These are phyloP conservation scores for Calonectria hongkongensis DNA, from an alignment of 2,329 filamentous ascomycete genomes.

Conservation along the genomic window DNA sequence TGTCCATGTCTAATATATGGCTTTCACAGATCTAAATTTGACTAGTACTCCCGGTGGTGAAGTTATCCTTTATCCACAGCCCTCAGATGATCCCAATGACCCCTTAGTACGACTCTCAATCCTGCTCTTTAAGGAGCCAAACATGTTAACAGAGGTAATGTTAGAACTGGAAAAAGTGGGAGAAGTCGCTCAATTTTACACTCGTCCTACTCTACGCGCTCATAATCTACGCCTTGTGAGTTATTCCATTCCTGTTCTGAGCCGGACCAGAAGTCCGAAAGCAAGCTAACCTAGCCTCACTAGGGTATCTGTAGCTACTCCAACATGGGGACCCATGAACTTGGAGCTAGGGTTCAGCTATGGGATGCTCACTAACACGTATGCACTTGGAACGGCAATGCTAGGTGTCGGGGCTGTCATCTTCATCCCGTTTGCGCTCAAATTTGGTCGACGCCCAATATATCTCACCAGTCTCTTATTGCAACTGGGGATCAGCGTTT, in stretches of 20 bases:
- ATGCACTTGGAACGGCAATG: constrained; percentile 1
- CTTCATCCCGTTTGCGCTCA: not conserved
- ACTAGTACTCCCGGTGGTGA: not conserved
- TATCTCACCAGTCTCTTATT: not conserved
- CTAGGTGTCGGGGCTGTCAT: not conserved
- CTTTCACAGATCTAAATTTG: not conserved
- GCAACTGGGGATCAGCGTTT: constrained; percentile 55
- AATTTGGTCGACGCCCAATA: constrained; percentile 5
- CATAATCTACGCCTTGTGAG: constrained; percentile 1
- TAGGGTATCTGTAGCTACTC: not conserved
- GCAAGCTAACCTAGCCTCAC: not conserved
- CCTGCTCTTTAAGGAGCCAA: not conserved
- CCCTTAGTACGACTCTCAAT: not conserved
- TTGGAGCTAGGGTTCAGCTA: not conserved
- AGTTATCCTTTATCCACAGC: not conserved
- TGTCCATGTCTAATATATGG: not conserved
- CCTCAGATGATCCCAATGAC: constrained; percentile 8
- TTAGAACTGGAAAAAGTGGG: constrained; percentile 8
- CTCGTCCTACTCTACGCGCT: constrained; percentile 4
- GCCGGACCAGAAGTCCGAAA: not conserved
- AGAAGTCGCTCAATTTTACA: not conserved
- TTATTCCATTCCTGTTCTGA: not conserved
- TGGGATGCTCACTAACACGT: constrained; percentile 2
- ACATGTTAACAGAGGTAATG: not conserved
- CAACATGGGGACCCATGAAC: constrained; percentile 1